Percentiles rank a stretch among this genome's conserved stretches.
phyloP scores from a whole-genome alignment of 768 basidiomycete species.

The Amanita pallidorosea region DNA sequence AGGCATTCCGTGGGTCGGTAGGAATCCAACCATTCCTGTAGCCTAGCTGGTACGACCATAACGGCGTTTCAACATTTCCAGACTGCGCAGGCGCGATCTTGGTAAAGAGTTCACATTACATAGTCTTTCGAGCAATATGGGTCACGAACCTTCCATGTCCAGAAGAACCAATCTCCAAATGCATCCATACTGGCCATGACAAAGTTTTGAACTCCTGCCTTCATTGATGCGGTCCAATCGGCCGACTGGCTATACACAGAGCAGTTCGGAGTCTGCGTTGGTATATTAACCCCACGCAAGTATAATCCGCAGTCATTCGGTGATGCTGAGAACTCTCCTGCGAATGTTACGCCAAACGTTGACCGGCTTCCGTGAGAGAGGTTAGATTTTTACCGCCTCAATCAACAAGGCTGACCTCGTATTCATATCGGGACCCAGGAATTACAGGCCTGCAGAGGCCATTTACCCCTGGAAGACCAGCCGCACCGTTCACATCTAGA shows the following conservation, averaged over 20 bases:
- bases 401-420: slow-evolving; percentile 20
- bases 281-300: slow-evolving; percentile 15
- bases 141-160: slow-evolving; percentile 32
- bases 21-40: slow-evolving; percentile 73
- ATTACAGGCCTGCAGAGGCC: slow-evolving; percentile 41
- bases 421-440: slow-evolving; percentile 46
- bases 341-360: slow-evolving; percentile 58
- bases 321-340: slow-evolving; percentile 69
- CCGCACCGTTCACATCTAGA: slow-evolving; percentile 18
- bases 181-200: slow-evolving; percentile 40
- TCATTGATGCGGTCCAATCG: slow-evolving; percentile 33
- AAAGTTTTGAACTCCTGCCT: slow-evolving; percentile 36
- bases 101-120: background rate
- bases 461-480: slow-evolving; percentile 30
- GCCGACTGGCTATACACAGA: slow-evolving; percentile 39
- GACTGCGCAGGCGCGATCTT: slow-evolving; percentile 35
- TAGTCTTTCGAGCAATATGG: background rate
- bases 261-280: slow-evolving; percentile 29
- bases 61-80: slow-evolving; percentile 23
- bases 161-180: slow-evolving; percentile 32
- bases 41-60: slow-evolving; percentile 33
- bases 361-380: slow-evolving; percentile 18
- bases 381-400: slow-evolving; percentile 14
- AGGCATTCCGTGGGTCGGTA: slow-evolving; percentile 49
- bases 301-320: slow-evolving; percentile 49